Base-by-base conservation (phyloP, 2,329 filamentous ascomycete species). In the Monosporascus sp. region DNA sequence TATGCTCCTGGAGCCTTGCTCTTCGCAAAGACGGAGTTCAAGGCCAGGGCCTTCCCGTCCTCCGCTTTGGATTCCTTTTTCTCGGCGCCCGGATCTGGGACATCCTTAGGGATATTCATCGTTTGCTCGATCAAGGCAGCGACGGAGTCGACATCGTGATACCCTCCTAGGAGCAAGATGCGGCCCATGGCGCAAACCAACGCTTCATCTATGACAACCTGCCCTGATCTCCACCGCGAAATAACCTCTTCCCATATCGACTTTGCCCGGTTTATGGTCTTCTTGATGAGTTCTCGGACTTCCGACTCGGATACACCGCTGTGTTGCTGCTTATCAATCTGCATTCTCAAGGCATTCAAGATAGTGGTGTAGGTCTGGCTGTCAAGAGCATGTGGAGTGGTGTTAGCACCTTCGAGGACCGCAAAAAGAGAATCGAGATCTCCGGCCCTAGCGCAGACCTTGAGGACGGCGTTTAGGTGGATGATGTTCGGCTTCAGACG, bases 381-480 rank as follows among this genome's bases (percentile, higher is more conserved):
- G 70, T 95, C 82, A 3, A 92, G 85, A 18, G 84, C 74, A 34
- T 82, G 80, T 0, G 78, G 66, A 0, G 83, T 72, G 15, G 85
- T 79, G 17, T 91, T 86, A 53, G 93, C 79, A 34, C 85, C 83
- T n/a, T 83, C 79, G 44, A 86, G 82, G 57, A 97, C 79, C 51
- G 81, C 80, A 77, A 94, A 96, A 60, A 97, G 73, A 17, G 85
- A 82, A 60, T 96, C 90, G 68, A 96, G 78, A 65, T 97, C 86
- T 14, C 77, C 69, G 4, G 88, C 86, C 53, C 83, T 79, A 47
- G 86, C 81, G 67, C 92, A 97, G 8, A 94, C 88, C 54, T 85
- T 84, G 45, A 99, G 74, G n/a, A 91, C 83, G 9, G 92, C 89
- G 67, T 99, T 99, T 57, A 89, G 84, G 65, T 97, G 94, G 52